Evolutionary conservation across 2,329 filamentous ascomycete genomes (phyloP), one percentile per base, ranked within the genome.

Genomic region (Exophiala phaeomuriformis): DNA sequence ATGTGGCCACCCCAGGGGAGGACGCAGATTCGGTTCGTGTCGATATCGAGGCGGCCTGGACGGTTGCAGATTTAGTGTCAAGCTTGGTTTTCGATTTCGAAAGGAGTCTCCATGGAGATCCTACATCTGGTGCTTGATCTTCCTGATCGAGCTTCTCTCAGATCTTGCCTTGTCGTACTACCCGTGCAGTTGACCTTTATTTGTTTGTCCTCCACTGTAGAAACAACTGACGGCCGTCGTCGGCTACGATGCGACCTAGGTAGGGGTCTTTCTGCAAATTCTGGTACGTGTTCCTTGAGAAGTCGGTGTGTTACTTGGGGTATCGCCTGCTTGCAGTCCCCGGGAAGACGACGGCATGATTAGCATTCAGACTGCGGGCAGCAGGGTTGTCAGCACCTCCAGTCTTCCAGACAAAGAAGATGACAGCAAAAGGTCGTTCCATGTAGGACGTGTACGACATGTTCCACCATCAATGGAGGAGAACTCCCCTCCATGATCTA

Each of bases 351-450:
- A 41, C 35, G 43, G 9, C 30, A 42, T n/a, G 37, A 45, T 55
- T 53, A 19, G 31, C 8, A 53, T 47, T 32, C 37, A 33, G 12
- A 44, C 53, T 10, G 40, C 32, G 19, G 19, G 4, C 47, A n/a
- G 44, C 40, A 41, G 39, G 47, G 41, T 33, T 46, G 49, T 8
- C 47, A 33, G 44, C 44, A 42, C 33, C 33, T 39, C 10, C 29
- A 29, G 47, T 30, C 32, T 45, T 51, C 42, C 55, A 57, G 44
- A 57, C 55, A 57, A 57, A 52, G 51, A 44, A 51, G 42, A 47
- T 29, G 37, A 30, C 47, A 39, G n/a, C 43, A 10, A 8, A 44
- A 35, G 19, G 28, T 41, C 39, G 12, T 41, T 28, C 32, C 12
- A 35, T n/a, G 37, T 42, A 45, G 48, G 51, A 57, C 36, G 36